These are phyloP conservation scores for Leishmania braziliensis DNA, from an alignment of 208 protist genomes.

Conservation along the genomic window DNA sequence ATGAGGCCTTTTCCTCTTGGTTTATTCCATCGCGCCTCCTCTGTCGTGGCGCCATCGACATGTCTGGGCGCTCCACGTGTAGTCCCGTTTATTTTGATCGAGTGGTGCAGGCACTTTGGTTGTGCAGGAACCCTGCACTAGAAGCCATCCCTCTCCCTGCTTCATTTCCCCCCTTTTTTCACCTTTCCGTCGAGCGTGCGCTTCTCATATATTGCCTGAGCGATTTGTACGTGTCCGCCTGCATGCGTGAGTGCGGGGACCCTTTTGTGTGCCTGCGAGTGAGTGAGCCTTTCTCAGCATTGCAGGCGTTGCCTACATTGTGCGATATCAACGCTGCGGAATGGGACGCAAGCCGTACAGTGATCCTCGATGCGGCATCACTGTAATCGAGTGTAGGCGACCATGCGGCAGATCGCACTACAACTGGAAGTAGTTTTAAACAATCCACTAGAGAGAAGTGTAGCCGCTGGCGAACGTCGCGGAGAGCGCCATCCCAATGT, in stretches of 20 bases:
- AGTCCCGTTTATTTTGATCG: neutral
- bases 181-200: neutral
- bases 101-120: neutral
- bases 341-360: slow-evolving; percentile 55
- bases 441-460: slow-evolving; percentile 15
- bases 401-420: slow-evolving; percentile 48
- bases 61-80: neutral
- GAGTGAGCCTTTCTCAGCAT: slow-evolving; percentile 1
- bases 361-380: slow-evolving; percentile 37
- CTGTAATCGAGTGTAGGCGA: slow-evolving; percentile 53
- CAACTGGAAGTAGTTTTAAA: slow-evolving; percentile 43
- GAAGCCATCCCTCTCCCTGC: neutral
- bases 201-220: neutral
- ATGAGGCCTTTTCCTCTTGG: neutral
- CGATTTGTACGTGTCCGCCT: neutral
- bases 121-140: neutral
- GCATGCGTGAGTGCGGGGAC: neutral
- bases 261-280: too few relatives aligned
- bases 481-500: slow-evolving; percentile 15
- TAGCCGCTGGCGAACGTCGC: slow-evolving; percentile 15
- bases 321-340: slow-evolving; percentile 49
- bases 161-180: neutral
- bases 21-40: neutral
- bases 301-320: slow-evolving; percentile 33
- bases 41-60: neutral